Evolutionary conservation across 768 basidiomycete genomes (phyloP).

Genomic region (Tylopilus felleus): DNA sequence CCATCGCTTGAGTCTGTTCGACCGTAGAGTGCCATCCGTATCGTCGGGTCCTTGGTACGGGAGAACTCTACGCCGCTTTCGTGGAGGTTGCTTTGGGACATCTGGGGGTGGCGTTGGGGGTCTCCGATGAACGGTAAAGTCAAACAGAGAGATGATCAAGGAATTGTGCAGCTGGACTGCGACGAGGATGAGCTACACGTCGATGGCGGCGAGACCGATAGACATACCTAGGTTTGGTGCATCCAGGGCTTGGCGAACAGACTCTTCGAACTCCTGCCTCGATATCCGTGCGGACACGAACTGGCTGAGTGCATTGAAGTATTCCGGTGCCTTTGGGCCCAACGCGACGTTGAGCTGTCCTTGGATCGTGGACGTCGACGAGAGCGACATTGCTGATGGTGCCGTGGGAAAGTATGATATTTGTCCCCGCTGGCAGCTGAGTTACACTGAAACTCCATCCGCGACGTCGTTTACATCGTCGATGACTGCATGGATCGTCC

Average conservation of each 20-base stretch:
- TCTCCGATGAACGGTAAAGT: slow-evolving; percentile 69
- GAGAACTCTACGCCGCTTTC: slow-evolving; percentile 63
- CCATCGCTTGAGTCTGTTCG: slow-evolving; percentile 70
- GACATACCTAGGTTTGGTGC: slow-evolving; percentile 49
- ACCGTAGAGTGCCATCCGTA: slow-evolving; percentile 52
- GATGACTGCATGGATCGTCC: slow-evolving; percentile 47
- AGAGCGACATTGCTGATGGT: slow-evolving; percentile 56
- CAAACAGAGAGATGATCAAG: slow-evolving; percentile 78
- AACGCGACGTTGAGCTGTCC: slow-evolving; percentile 59
- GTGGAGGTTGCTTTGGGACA: slow-evolving; percentile 56
- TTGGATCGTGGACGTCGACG: slow-evolving; percentile 72
- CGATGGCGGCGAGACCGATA: not conserved
- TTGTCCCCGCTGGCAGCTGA: too few relatives aligned
- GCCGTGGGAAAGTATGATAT: slow-evolving; percentile 16
- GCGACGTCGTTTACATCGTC: slow-evolving; percentile 11
- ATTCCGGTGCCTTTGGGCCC: slow-evolving; percentile 55
- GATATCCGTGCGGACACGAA: slow-evolving; percentile 70
- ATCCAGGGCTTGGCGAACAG: slow-evolving; percentile 59
- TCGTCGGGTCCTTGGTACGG: slow-evolving; percentile 73
- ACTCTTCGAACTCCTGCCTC: slow-evolving; percentile 72
- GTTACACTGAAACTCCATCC: not conserved
- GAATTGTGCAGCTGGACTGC: slow-evolving; percentile 83
- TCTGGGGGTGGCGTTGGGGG: slow-evolving; percentile 64
- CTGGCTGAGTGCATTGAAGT: slow-evolving; percentile 61
- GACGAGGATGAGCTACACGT: slow-evolving; percentile 8